Base-by-base conservation (phyloP, 169 alveolate genomes). In the Toxoplasma gondii region DNA sequence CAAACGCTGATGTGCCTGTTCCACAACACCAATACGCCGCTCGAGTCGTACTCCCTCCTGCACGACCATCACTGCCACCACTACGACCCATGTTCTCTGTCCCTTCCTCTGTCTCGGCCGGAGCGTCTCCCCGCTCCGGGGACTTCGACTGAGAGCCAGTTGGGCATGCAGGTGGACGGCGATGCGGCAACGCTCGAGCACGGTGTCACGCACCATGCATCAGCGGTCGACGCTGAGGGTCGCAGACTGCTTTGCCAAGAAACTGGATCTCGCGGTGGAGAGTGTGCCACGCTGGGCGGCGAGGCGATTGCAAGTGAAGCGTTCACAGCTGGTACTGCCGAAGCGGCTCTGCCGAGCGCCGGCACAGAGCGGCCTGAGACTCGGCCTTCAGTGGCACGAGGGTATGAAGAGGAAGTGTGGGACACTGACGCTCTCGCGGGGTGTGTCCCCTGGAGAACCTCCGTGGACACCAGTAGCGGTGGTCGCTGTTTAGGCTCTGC, bases 41-140 rank as follows among this genome's bases (percentile, higher is more conserved):
- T 74, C 4, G 84, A 74, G 27, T n/a, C 84, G 84, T 74, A 74
- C 84, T 74, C 84, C 29, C 84, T 74, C 49, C 84, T 74, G 22
- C 84, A 74, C 24, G 84, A 74, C 84, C 84, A 74, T 29, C 84
- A 74, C 49, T 74, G 84, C 44, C 84, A 74, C 84, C 84, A 74
- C 44, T 38, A 74, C 29, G 49, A n/a, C 34, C 45, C 84, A 0
- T 74, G 24, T 64, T 64, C 84, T 0, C 84, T 74, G 27, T 38
- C 84, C 29, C 45, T 74, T 27, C 84, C 84, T 24, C 84, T 38
- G 27, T 22, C 49, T 19, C 84, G 27, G 84, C 84, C 22, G 44
- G n/a, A 16, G 84, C 45, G 27, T 74, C 84, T 4, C n/a, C 45
- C 45, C 39, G 27, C 44, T 7, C 45, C 84, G 0, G 84, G 49